Percentiles rank a stretch among this genome's conserved stretches.
Evolutionary conservation across 1,284 basidiomycete genomes (phyloP).

Genomic region (Fomitopsis schrenkii): DNA sequence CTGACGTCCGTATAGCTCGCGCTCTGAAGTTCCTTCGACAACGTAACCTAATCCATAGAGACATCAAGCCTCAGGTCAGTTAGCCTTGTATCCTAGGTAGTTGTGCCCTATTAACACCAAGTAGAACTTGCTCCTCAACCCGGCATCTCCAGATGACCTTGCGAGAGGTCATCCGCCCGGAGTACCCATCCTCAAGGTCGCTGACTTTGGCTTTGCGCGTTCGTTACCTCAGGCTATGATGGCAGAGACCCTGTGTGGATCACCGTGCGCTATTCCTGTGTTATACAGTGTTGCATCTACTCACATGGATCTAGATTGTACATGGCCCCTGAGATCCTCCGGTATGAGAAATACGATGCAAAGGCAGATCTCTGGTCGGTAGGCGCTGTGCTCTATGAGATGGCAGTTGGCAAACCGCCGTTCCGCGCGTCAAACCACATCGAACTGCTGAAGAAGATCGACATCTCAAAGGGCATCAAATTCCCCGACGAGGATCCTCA

Average conservation of each 20-base stretch:
- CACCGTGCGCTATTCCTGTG: slow-evolving; percentile 63
- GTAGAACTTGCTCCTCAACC: slow-evolving; percentile 87
- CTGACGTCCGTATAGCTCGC: slow-evolving; percentile 50
- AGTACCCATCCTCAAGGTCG: slow-evolving; percentile 93
- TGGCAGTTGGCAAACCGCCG: slow-evolving; percentile 89
- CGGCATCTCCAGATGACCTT: slow-evolving; percentile 76
- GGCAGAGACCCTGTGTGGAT: slow-evolving; percentile 97
- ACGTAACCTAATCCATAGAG: slow-evolving; percentile 91
- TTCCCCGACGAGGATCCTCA: slow-evolving; percentile 86
- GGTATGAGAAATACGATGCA: slow-evolving; percentile 97
- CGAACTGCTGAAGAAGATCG: slow-evolving; percentile 92
- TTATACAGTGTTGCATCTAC: not conserved
- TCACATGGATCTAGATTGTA: slow-evolving; percentile 60
- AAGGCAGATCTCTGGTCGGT: slow-evolving; percentile 99
- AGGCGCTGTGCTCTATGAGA: slow-evolving; percentile 95
- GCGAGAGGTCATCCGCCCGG: slow-evolving; percentile 86
- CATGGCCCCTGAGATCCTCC: slow-evolving; percentile 98
- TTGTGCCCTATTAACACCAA: not conserved
- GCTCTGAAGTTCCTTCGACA: slow-evolving; percentile 91
- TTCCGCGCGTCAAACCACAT: slow-evolving; percentile 97
- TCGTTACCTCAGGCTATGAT: slow-evolving; percentile 89
- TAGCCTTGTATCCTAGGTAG: not conserved
- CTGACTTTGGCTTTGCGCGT: slow-evolving; percentile 97
- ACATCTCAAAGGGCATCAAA: slow-evolving; percentile 79
- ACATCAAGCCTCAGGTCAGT: slow-evolving; percentile 91